Conservation (phyloP, 1,284 basidiomycete species). For the Heterobasidion annosum region DNA sequence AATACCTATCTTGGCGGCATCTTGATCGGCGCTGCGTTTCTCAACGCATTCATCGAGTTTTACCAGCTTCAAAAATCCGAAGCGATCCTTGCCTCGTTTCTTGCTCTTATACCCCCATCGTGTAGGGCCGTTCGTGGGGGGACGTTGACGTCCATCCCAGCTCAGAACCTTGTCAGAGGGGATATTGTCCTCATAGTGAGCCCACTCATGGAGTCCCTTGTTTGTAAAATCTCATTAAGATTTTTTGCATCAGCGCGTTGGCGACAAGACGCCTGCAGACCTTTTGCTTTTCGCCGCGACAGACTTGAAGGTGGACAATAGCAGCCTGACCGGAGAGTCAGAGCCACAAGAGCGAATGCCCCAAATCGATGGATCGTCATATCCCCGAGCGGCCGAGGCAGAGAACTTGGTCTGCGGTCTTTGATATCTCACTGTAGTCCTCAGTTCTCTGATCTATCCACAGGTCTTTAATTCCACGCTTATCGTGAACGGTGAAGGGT, state of each 20-base stretch:
- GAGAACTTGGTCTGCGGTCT: conserved; percentile 44
- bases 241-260: conserved; percentile 33
- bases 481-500: conserved; percentile 60
- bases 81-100: conserved; percentile 60
- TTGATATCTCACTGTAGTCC: conserved; percentile 1
- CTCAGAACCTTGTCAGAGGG: conserved; percentile 58
- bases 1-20: conserved; percentile 66
- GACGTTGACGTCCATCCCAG: conserved; percentile 45
- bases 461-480: conserved; percentile 63
- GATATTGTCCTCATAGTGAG: conserved; percentile 57
- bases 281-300: conserved; percentile 47
- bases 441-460: not conserved
- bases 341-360: conserved; percentile 55
- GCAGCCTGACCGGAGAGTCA: conserved; percentile 61
- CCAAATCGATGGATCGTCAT: conserved; percentile 33
- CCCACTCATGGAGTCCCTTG: conserved; percentile 2
- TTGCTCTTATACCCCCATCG: conserved; percentile 63
- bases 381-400: conserved; percentile 45
- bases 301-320: conserved; percentile 63
- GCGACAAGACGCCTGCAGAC: conserved; percentile 66
- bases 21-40: conserved; percentile 58
- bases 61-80: conserved; percentile 67
- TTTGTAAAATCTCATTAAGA: not conserved
- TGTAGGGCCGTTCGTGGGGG: conserved; percentile 59
- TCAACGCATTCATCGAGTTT: conserved; percentile 64